Conservation (phyloP, 1,139 yeast genomes). For the Saccharomyces hybrid region DNA sequence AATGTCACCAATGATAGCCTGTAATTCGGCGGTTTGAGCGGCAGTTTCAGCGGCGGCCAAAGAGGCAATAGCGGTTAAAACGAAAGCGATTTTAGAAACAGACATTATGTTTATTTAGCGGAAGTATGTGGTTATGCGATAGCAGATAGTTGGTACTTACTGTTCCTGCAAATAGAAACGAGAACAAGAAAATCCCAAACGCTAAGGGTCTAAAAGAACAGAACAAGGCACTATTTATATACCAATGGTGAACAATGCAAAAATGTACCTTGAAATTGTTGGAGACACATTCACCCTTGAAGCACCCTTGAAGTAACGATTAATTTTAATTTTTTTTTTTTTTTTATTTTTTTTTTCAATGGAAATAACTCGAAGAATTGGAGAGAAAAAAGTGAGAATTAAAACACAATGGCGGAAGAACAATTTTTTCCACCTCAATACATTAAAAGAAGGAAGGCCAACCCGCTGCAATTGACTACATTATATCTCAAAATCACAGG, state of each 20-base stretch:
- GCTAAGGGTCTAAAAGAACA: neutral
- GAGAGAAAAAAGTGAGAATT: neutral
- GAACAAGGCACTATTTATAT: neutral
- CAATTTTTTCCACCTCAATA: neutral
- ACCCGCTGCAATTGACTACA: neutral
- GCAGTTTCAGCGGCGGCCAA: constrained; percentile 9
- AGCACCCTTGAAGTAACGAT: neutral
- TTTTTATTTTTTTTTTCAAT: neutral
- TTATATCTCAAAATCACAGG: neutral
- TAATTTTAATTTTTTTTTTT: neutral
- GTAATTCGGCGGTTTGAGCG: constrained; percentile 13
- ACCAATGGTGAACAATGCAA: neutral
- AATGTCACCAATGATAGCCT: constrained; percentile 15
- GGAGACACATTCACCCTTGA: neutral
- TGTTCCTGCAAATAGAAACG: neutral
- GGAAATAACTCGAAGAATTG: neutral
- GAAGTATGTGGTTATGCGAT: neutral
- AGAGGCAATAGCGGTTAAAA: constrained; percentile 9
- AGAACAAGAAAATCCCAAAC: neutral
- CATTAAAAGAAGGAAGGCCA: neutral
- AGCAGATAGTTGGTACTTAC: neutral
- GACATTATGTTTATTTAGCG: neutral
- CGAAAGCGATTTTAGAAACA: constrained; percentile 6
- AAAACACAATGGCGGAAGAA: neutral
- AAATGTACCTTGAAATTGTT: neutral